These are phyloP conservation scores for Claviceps monticola DNA, from an alignment of 2,329 filamentous ascomycete species.

Conservation along the genomic window DNA sequence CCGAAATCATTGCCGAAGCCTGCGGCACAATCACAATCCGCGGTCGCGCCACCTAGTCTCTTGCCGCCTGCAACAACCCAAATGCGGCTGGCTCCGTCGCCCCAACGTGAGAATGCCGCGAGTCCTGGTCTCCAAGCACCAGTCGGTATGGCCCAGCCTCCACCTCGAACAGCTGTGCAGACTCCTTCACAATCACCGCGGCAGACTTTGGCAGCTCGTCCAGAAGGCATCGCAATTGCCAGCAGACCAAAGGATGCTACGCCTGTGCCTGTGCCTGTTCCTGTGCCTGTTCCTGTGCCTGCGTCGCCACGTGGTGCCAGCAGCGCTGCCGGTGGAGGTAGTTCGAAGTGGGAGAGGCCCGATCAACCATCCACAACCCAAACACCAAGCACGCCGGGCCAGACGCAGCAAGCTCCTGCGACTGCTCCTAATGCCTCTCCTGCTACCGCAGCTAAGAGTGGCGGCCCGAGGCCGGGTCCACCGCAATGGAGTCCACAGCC, in stretches of 20 bases:
- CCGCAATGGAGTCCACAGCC: conserved; percentile 5
- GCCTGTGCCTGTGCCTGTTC: conserved; percentile 9
- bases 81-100: conserved; percentile 15
- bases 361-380: conserved; percentile 21
- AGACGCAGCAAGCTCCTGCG: conserved; percentile 6
- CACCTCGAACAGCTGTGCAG: conserved; percentile 19
- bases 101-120: conserved; percentile 17
- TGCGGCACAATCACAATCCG: conserved; percentile 13
- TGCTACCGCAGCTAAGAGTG: neutral
- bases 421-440: neutral
- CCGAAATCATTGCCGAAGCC: conserved; percentile 17
- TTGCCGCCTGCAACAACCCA: conserved; percentile 15
- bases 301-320: neutral
- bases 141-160: conserved; percentile 17
- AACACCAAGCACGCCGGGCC: conserved; percentile 6
- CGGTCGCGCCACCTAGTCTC: conserved; percentile 16
- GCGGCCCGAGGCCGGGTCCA: neutral
- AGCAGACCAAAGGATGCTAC: conserved; percentile 17
- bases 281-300: conserved; percentile 7
- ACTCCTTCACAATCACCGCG: conserved; percentile 17
- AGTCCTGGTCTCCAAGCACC: conserved; percentile 25
- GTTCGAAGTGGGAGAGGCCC: conserved; percentile 28
- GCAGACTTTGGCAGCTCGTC: conserved; percentile 20
- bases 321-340: neutral
- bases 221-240: conserved; percentile 13